Percentiles rank a stretch among this genome's conserved stretches.
Conservation (phyloP, 1,284 basidiomycete species). For the Pascua guehoae region DNA sequence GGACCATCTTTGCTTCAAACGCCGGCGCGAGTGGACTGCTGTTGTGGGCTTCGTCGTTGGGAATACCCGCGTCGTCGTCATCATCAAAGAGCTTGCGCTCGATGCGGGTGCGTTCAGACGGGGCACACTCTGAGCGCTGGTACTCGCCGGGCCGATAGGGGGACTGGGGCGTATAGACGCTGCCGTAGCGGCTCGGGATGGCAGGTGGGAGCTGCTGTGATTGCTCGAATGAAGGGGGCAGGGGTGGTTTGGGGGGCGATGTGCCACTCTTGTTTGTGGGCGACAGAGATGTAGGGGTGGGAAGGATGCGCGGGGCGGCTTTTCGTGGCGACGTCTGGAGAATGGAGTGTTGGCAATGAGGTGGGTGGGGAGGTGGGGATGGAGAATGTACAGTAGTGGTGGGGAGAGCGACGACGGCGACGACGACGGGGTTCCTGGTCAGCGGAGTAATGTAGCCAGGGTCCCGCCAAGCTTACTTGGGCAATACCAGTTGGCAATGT, state of each 20-base stretch:
- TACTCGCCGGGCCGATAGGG: slow-evolving; percentile 37
- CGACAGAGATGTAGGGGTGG: slow-evolving; percentile 30
- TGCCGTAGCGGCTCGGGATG: slow-evolving; percentile 22
- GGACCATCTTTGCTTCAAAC: slow-evolving; percentile 44
- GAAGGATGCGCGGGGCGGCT: slow-evolving; percentile 19
- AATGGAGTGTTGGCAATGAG: slow-evolving; percentile 1
- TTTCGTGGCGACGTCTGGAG: slow-evolving; percentile 17
- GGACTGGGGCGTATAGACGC: slow-evolving; percentile 25
- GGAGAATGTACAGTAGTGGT: not conserved
- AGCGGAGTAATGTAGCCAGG: slow-evolving; percentile 6
- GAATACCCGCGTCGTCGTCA: slow-evolving; percentile 18
- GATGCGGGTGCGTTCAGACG: slow-evolving; percentile 30
- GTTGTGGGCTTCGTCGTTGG: slow-evolving; percentile 11
- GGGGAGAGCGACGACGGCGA: not conserved
- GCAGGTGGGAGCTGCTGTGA: slow-evolving; percentile 25
- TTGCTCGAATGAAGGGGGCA: slow-evolving; percentile 15
- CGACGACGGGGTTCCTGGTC: slow-evolving; percentile 7
- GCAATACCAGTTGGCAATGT: too few relatives aligned
- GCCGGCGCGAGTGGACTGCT: slow-evolving; percentile 35
- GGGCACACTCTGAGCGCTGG: slow-evolving; percentile 30
- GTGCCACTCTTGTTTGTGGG: slow-evolving; percentile 15
- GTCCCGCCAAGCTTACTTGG: not conserved
- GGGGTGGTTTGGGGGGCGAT: slow-evolving; percentile 13
- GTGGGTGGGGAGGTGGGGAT: not conserved
- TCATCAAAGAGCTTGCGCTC: slow-evolving; percentile 35